phyloP scores from a whole-genome alignment of 1,284 basidiomycete genomes.

The Coniophora puteana region DNA sequence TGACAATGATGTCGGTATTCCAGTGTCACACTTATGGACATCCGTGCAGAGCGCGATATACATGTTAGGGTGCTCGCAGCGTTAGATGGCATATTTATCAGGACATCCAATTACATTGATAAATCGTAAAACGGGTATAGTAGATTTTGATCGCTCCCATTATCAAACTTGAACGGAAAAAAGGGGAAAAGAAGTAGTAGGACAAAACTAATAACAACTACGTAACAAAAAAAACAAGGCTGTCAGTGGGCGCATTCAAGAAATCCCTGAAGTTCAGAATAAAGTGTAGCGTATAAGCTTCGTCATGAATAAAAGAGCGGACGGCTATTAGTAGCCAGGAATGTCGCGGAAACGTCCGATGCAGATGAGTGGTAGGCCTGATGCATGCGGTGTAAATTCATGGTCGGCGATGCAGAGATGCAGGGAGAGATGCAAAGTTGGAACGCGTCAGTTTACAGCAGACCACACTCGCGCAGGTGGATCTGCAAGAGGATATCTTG shows the following conservation, averaged over 20 bases:
- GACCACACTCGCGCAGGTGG: constrained; percentile 81
- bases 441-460: constrained; percentile 45
- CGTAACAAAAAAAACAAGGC: constrained; percentile 7
- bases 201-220: constrained; percentile 3
- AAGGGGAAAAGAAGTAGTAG: no score
- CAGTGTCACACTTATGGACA: no score
- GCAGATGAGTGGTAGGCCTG: constrained; percentile 14
- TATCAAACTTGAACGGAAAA: no score
- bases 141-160: constrained; percentile 20
- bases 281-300: constrained; percentile 3
- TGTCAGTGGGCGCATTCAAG: constrained; percentile 8
- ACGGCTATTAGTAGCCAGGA: constrained; percentile 18
- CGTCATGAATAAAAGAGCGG: constrained; percentile 2
- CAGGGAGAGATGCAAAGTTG: constrained; percentile 9
- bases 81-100: constrained; percentile 7
- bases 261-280: constrained; percentile 4
- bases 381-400: constrained; percentile 24
- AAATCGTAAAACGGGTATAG: constrained; percentile 31
- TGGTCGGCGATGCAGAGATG: constrained; percentile 25
- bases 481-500: constrained; percentile 82
- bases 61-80: no score
- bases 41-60: background rate
- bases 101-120: constrained; percentile 24
- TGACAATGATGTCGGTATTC: no score
- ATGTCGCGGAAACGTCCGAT: constrained; percentile 18